Percentiles rank a stretch among this genome's conserved stretches.
phyloP scores from a whole-genome alignment of 108 stramenopile species.

The Skeletonema menzelii region DNA sequence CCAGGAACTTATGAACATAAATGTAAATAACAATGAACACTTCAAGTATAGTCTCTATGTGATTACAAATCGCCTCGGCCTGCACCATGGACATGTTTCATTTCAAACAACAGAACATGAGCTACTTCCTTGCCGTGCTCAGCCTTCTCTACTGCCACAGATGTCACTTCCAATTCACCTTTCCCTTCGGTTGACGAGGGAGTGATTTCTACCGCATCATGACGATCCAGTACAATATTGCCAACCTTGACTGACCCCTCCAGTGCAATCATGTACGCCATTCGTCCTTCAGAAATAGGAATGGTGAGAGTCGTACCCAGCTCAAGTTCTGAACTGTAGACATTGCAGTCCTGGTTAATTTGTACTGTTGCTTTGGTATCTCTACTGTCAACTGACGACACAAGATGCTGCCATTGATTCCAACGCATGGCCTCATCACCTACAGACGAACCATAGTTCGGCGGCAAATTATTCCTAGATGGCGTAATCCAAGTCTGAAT shows the following conservation, averaged over 20 bases:
- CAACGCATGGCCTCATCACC: background rate
- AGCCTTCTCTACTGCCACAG: conserved; percentile 41
- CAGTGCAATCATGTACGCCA: conserved; percentile 76
- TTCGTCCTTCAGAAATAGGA: conserved; percentile 32
- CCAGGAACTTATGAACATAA: background rate
- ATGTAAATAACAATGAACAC: background rate
- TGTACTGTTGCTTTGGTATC: conserved; percentile 54
- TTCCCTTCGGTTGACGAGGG: conserved; percentile 18
- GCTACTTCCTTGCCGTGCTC: conserved; percentile 46
- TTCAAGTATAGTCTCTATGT: background rate
- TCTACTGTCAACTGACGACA: conserved; percentile 42
- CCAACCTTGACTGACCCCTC: conserved; percentile 60
- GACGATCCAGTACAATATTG: conserved; percentile 30
- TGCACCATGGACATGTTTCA: conserved; percentile 31
- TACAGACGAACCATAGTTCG: conserved; percentile 64
- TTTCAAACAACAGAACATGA: conserved; percentile 58
- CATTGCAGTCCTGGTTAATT: conserved; percentile 70
- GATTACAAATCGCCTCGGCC: conserved; percentile 44
- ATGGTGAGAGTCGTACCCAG: conserved; percentile 29
- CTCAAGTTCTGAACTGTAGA: conserved; percentile 68
- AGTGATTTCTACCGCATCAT: conserved; percentile 63
- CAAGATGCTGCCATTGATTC: conserved; percentile 68
- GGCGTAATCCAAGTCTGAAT: conserved; percentile 88
- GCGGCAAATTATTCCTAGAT: conserved; percentile 45
- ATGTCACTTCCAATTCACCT: conserved; percentile 30